Evolutionary conservation across 495 filamentous ascomycete genomes (phyloP).

Genomic region (Tetracladium setigerum): DNA sequence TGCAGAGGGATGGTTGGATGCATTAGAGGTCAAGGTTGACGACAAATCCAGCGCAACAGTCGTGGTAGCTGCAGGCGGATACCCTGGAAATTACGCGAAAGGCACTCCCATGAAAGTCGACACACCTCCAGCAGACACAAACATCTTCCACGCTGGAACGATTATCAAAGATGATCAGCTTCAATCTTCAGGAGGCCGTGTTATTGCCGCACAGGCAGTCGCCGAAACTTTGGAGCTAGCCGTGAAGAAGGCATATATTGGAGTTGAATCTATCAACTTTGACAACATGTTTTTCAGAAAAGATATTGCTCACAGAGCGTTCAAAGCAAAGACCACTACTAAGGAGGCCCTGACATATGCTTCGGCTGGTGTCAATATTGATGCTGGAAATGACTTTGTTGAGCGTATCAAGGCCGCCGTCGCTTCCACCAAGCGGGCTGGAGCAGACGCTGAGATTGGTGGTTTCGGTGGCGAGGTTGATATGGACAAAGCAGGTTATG

Average conservation of each 20-base stretch:
- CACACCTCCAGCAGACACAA: slow-evolving; percentile 35
- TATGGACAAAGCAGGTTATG: slow-evolving; percentile 68
- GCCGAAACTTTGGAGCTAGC: slow-evolving; percentile 71
- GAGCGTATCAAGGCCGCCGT: slow-evolving; percentile 81
- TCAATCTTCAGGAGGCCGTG: slow-evolving; percentile 75
- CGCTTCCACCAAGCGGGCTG: slow-evolving; percentile 67
- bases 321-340: slow-evolving; percentile 25
- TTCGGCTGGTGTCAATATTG: slow-evolving; percentile 85
- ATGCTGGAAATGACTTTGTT: slow-evolving; percentile 85
- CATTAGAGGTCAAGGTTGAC: slow-evolving; percentile 58
- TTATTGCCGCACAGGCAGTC: slow-evolving; percentile 80
- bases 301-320: slow-evolving; percentile 79
- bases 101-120: slow-evolving; percentile 56
- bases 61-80: slow-evolving; percentile 89
- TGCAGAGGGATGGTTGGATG: slow-evolving; percentile 64
- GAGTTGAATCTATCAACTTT: slow-evolving; percentile 73
- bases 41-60: slow-evolving; percentile 76
- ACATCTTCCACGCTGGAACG: slow-evolving; percentile 94
- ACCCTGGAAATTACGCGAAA: slow-evolving; percentile 83
- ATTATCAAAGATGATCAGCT: slow-evolving; percentile 53
- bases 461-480: slow-evolving; percentile 92
- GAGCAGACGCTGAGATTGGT: slow-evolving; percentile 84
- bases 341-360: slow-evolving; percentile 78
- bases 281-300: slow-evolving; percentile 86
- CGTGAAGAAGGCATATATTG: slow-evolving; percentile 74